Conservation (phyloP, 1,284 basidiomycete species). For the Ceratobasidium theobromae region DNA sequence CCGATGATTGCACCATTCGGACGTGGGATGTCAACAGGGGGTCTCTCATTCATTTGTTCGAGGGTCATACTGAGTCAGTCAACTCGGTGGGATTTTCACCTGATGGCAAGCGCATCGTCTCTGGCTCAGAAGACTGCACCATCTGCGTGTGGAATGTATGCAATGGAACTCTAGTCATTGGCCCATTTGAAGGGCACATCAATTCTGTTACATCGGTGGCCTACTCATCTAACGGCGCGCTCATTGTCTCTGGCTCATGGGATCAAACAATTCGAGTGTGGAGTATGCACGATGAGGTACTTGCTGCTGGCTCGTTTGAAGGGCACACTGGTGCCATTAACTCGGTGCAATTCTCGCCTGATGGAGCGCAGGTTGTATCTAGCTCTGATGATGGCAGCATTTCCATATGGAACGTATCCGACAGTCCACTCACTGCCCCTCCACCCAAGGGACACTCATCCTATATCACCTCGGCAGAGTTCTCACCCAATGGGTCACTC, state of each 20-base stretch:
- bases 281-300: neutral
- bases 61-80: neutral
- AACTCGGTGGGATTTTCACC: neutral
- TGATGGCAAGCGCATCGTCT: neutral
- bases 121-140: neutral
- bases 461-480: neutral
- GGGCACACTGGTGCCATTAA: too few relatives aligned
- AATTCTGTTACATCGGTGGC: neutral
- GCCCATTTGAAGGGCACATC: neutral
- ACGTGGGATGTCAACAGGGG: neutral
- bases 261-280: neutral
- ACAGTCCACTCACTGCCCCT: neutral
- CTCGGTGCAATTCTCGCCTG: too few relatives aligned
- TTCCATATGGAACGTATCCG: conserved; percentile 27
- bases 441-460: neutral
- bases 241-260: neutral
- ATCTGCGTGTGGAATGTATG: neutral
- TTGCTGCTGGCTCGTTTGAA: too few relatives aligned
- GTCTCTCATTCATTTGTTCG: neutral
- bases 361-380: conserved; percentile 24
- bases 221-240: neutral
- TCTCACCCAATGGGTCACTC: neutral
- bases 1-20: too few relatives aligned
- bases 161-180: neutral
- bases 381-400: conserved; percentile 25